A percentile compares a stretch with the other conserved stretches of the same genome.
Evolutionary conservation across 495 filamentous ascomycete genomes (phyloP).

Genomic region (Aspergillus affinis): DNA sequence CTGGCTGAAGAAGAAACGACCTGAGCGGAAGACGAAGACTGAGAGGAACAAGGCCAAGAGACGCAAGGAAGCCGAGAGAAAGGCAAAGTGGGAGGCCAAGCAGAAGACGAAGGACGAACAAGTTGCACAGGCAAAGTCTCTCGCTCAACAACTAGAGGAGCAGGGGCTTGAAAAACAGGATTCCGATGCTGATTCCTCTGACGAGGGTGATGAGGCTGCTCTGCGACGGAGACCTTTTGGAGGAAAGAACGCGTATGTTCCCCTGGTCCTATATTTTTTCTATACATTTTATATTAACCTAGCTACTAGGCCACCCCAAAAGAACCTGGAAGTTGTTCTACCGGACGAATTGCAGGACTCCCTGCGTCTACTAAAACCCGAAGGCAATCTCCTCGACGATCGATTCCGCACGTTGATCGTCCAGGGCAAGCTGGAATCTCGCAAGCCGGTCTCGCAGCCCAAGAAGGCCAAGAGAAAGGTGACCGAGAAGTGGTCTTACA

Average conservation of each 20-base stretch:
- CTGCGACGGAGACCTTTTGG: constrained; percentile 75
- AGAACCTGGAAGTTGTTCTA: constrained; percentile 81
- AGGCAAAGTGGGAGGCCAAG: constrained; percentile 65
- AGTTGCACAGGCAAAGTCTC: constrained; percentile 58
- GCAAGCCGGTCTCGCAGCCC: constrained; percentile 71
- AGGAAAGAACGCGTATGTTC: constrained; percentile 59
- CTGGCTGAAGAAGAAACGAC: constrained; percentile 65
- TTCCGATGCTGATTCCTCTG: constrained; percentile 55
- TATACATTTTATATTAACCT: constrained; percentile 25
- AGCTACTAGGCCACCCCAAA: constrained; percentile 62
- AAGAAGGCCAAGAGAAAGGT: constrained; percentile 75
- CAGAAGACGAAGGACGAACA: constrained; percentile 71
- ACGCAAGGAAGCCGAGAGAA: constrained; percentile 80
- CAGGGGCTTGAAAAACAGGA: constrained; percentile 49
- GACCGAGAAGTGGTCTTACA: constrained; percentile 96
- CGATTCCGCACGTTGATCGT: constrained; percentile 86
- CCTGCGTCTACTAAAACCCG: constrained; percentile 82
- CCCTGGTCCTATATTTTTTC: not conserved
- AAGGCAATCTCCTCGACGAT: constrained; percentile 90
- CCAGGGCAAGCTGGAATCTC: constrained; percentile 81
- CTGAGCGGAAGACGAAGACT: constrained; percentile 77
- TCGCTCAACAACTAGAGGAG: constrained; percentile 61
- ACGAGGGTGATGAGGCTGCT: constrained; percentile 52
- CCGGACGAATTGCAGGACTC: constrained; percentile 94
- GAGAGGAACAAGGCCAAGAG: constrained; percentile 85